phyloP scores from a whole-genome alignment of 345 rosid species.

The Melaleuca alternifolia region DNA sequence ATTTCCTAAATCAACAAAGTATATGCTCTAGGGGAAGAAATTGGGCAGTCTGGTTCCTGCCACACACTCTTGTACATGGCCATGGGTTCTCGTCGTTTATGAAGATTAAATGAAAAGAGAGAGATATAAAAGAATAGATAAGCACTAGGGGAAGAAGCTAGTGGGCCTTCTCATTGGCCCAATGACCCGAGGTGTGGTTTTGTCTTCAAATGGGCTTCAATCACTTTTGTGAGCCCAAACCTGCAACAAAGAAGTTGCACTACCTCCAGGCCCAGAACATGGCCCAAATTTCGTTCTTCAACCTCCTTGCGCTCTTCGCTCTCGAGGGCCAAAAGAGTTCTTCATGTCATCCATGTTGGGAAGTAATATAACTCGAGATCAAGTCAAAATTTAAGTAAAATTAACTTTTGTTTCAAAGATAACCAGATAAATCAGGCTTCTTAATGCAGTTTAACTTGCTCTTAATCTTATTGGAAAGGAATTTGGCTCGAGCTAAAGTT shows the following conservation, averaged over 20 bases:
- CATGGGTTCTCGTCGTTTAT: background rate
- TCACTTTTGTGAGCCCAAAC: background rate
- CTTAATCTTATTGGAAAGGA: background rate
- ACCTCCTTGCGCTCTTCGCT: background rate
- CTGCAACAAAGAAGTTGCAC: background rate
- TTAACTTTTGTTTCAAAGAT: background rate
- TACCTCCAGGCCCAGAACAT: background rate
- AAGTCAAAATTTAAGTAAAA: background rate
- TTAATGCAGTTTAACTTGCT: background rate
- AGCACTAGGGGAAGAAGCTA: background rate
- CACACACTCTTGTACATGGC: rapidly evolving
- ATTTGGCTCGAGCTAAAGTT: background rate
- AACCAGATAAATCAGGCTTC: background rate
- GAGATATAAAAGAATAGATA: no score
- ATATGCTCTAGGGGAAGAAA: no score
- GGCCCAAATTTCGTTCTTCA: background rate
- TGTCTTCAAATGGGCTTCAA: background rate
- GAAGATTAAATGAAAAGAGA: background rate
- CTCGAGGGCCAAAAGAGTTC: background rate
- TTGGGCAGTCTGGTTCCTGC: background rate
- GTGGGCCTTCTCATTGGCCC: background rate
- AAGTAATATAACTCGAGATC: background rate
- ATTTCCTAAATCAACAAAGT: no score
- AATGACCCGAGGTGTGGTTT: background rate
- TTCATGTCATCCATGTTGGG: background rate